Evolutionary conservation across 441 rosid genomes (phyloP).

Genomic region (Oxalis stricta): DNA sequence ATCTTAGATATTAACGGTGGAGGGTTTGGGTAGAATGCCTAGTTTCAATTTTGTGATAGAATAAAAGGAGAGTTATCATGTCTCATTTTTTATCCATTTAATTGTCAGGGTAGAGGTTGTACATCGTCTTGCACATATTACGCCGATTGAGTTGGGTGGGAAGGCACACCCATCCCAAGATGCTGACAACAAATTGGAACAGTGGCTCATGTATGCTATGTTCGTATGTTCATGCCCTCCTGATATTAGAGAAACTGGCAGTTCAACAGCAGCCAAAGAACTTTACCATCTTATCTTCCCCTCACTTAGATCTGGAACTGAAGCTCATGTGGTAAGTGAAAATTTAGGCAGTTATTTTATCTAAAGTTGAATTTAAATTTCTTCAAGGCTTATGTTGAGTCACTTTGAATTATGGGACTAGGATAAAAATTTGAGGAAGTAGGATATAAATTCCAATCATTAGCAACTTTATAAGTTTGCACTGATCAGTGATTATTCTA

Average conservation of each 20-base stretch:
- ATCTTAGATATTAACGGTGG: not conserved
- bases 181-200: slow-evolving; percentile 87
- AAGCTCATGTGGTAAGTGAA: slow-evolving; percentile 68
- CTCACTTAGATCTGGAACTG: slow-evolving; percentile 84
- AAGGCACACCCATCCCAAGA: slow-evolving; percentile 89
- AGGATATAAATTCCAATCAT: no score
- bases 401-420: slow-evolving; percentile 3
- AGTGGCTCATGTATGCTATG: slow-evolving; percentile 97
- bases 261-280: slow-evolving; percentile 72
- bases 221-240: slow-evolving; percentile 97
- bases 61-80: no score
- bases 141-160: slow-evolving; percentile 91
- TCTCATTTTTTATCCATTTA: not conserved
- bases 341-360: not conserved
- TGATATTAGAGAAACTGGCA: slow-evolving; percentile 70
- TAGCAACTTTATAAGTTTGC: no score
- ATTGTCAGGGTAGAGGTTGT: slow-evolving; percentile 67
- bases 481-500: no score
- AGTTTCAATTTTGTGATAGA: no score
- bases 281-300: slow-evolving; percentile 91
- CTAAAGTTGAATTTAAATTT: not conserved
- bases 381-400: slow-evolving; percentile 2
- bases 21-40: not conserved
- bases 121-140: slow-evolving; percentile 80
- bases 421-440: no score